These are phyloP conservation scores for Verticillium dahliae DNA, from an alignment of 2,329 filamentous ascomycete genomes.

Conservation along the genomic window DNA sequence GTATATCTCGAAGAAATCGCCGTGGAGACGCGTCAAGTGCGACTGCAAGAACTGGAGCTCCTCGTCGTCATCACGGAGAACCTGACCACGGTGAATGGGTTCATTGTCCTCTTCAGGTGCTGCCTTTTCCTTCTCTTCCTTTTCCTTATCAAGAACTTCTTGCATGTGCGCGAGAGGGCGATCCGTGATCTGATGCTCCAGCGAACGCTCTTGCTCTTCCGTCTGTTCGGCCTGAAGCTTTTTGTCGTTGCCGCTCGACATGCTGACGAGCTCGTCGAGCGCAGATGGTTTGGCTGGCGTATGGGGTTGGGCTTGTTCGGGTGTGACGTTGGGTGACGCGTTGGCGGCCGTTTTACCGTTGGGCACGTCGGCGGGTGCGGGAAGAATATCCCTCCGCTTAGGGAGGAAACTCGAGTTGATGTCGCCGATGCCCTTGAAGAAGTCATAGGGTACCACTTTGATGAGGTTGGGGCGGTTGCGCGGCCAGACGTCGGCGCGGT, in stretches of 20 bases:
- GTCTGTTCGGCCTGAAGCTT: conserved; percentile 66
- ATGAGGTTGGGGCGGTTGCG: conserved; percentile 87
- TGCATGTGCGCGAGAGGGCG: conserved; percentile 88
- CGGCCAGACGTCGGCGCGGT: conserved; percentile 91
- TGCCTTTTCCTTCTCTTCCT: conserved; percentile 53
- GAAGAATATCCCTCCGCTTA: conserved; percentile 56
- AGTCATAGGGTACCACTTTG: conserved; percentile 92
- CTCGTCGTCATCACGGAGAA: conserved; percentile 81
- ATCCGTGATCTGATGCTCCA: conserved; percentile 85
- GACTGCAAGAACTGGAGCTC: conserved; percentile 73
- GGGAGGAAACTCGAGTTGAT: conserved; percentile 98
- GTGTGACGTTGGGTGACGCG: neutral
- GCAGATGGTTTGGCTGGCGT: conserved; percentile 32
- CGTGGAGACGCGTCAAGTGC: conserved; percentile 70
- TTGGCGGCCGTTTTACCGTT: conserved; percentile 17
- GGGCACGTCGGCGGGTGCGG: conserved; percentile 9
- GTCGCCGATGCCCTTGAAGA: conserved; percentile 96
- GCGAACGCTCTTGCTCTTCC: conserved; percentile 77
- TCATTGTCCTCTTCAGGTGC: conserved; percentile 35
- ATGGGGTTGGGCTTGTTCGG: conserved; percentile 7
- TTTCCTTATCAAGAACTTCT: conserved; percentile 80
- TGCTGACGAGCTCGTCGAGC: conserved; percentile 69
- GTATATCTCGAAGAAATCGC: conserved; percentile 77
- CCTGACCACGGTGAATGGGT: conserved; percentile 51
- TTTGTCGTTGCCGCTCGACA: conserved; percentile 65